Evolutionary conservation across 495 filamentous ascomycete genomes (phyloP).

Genomic region (Aspergillus panamensis): DNA sequence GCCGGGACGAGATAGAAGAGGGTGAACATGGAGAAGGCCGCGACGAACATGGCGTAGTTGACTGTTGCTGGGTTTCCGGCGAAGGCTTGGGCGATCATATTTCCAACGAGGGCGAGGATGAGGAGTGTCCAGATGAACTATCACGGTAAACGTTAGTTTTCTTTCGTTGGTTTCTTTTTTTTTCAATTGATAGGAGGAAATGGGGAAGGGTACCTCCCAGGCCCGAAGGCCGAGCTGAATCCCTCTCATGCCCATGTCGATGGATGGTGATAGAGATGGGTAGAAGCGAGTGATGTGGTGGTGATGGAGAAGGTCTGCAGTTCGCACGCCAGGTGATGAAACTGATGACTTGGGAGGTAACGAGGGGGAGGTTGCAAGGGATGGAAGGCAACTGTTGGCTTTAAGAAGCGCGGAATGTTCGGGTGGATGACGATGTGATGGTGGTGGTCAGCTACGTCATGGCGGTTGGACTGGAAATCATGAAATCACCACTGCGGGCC

Average conservation of each 20-base stretch:
- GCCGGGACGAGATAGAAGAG: constrained; percentile 60
- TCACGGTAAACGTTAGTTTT: constrained; percentile 10
- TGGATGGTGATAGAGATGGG: constrained; percentile 1
- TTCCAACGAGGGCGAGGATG: constrained; percentile 62
- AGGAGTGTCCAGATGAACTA: constrained; percentile 67
- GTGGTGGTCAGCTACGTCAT: constrained; percentile 36
- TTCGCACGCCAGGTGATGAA: too few relatives aligned
- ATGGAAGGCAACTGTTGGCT: constrained; percentile 4
- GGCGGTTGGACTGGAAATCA: constrained; percentile 22
- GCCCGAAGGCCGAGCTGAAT: constrained; percentile 36
- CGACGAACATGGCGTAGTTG: constrained; percentile 65
- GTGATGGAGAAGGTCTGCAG: too few relatives aligned
- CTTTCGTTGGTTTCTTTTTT: constrained; percentile 1
- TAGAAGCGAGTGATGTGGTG: neutral
- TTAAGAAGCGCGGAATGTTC: constrained; percentile 29
- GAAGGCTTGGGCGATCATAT: constrained; percentile 58
- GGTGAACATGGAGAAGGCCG: constrained; percentile 62
- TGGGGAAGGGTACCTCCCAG: constrained; percentile 35
- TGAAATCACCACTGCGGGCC: constrained; percentile 21
- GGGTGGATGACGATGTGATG: constrained; percentile 36
- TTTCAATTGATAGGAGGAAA: neutral
- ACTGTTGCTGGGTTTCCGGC: constrained; percentile 50
- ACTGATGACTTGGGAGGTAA: neutral
- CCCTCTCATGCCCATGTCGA: constrained; percentile 30
- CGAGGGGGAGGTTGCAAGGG: constrained; percentile 6